These are phyloP conservation scores for Thermothelomyces thermophilus DNA, from an alignment of 2,329 filamentous ascomycete species.

Conservation along the genomic window DNA sequence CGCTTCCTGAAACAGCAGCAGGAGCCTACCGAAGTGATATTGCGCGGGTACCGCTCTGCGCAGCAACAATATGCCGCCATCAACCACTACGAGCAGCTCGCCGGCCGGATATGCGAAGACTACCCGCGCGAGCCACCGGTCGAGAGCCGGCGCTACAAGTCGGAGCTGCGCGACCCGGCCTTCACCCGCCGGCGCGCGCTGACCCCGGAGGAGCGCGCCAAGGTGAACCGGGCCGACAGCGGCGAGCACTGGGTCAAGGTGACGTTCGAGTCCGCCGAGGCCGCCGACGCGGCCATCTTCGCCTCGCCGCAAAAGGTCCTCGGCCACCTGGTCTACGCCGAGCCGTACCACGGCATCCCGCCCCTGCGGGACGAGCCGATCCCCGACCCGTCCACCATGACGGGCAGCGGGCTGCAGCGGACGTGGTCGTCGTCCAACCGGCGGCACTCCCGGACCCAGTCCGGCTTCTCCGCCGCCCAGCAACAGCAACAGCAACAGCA, in stretches of 20 bases:
- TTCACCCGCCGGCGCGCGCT: constrained; percentile 59
- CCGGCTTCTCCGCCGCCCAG: constrained; percentile 16
- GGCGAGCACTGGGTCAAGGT: constrained; percentile 90
- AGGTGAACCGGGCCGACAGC: constrained; percentile 74
- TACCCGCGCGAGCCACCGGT: constrained; percentile 80
- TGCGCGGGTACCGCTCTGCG: constrained; percentile 68
- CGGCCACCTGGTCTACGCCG: constrained; percentile 64
- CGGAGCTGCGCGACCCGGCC: constrained; percentile 66
- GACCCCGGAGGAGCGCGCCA: constrained; percentile 64
- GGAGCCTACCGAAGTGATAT: constrained; percentile 64
- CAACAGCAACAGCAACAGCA: constrained; percentile 1
- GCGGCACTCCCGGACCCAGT: constrained; percentile 13
- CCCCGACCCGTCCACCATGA: constrained; percentile 42
- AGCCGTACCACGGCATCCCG: constrained; percentile 59
- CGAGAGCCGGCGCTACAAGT: constrained; percentile 62
- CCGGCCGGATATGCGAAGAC: constrained; percentile 84
- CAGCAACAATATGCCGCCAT: constrained; percentile 78
- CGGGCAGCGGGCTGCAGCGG: constrained; percentile 16
- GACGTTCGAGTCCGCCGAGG: constrained; percentile 68
- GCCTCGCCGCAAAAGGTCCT: constrained; percentile 66
- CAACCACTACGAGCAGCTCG: constrained; percentile 79
- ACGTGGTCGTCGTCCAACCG: constrained; percentile 2
- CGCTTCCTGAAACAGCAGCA: constrained; percentile 33
- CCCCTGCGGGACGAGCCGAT: constrained; percentile 59
- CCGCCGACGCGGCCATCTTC: constrained; percentile 62